Evolutionary conservation across 2,329 filamentous ascomycete genomes (phyloP).

Genomic region (Pseudocercospora crystallina): DNA sequence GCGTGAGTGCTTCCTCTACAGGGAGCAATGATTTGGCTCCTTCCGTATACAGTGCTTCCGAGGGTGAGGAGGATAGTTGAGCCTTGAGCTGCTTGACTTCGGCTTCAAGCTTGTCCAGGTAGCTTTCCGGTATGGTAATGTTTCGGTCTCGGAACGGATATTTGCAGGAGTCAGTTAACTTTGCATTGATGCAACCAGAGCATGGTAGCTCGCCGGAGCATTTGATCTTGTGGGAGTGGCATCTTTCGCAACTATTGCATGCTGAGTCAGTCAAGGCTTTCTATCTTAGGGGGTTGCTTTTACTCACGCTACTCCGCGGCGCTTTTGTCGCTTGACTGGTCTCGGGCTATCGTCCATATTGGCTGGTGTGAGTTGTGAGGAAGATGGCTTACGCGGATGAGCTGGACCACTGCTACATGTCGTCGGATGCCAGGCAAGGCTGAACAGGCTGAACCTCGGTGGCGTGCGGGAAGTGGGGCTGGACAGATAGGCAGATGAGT

Average conservation of each 20-base stretch:
- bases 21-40: neutral
- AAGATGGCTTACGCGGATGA: too few relatives aligned
- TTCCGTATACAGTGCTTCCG: conserved; percentile 2
- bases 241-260: conserved; percentile 22
- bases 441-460: too few relatives aligned
- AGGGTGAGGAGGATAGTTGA: neutral
- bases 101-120: conserved; percentile 25
- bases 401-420: too few relatives aligned
- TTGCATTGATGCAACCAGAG: conserved; percentile 22
- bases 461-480: too few relatives aligned
- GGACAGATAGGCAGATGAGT: too few relatives aligned
- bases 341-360: neutral
- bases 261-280: neutral
- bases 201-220: conserved; percentile 30
- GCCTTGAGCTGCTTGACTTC: conserved; percentile 21
- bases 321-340: conserved; percentile 18
- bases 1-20: conserved; percentile 5
- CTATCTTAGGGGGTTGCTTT: neutral
- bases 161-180: conserved; percentile 19
- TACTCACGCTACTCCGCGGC: conserved; percentile 14
- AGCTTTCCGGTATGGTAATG: conserved; percentile 27
- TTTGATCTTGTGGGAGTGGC: conserved; percentile 31
- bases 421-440: too few relatives aligned
- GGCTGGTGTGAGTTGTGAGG: too few relatives aligned
- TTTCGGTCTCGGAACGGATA: conserved; percentile 27